Percentiles rank a stretch among this genome's conserved stretches.
These are phyloP conservation scores for Alloascoidea africana DNA, from an alignment of 805 yeast genomes.

Conservation along the genomic window DNA sequence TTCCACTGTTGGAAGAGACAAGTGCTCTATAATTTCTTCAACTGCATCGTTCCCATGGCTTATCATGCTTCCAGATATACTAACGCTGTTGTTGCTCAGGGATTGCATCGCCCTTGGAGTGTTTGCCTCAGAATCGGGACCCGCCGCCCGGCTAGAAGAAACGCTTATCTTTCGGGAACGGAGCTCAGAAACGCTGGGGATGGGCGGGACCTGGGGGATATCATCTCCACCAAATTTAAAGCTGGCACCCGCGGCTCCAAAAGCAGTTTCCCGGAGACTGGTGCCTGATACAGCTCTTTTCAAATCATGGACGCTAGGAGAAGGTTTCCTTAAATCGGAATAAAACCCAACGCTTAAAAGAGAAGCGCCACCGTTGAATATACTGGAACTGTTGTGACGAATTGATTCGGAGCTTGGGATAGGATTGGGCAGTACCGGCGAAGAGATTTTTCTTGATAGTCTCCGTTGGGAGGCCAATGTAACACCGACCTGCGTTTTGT, in stretches of 20 bases:
- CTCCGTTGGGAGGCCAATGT: too few species aligned
- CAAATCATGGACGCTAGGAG: slow-evolving; percentile 1
- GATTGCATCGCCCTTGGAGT: neutral
- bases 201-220: too few species aligned
- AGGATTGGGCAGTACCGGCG: neutral
- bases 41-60: neutral
- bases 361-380: neutral
- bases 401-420: neutral
- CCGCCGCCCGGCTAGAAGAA: neutral
- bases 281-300: neutral
- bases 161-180: neutral
- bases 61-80: neutral
- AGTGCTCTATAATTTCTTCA: neutral
- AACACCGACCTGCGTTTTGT: too few species aligned
- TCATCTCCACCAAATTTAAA: too few species aligned
- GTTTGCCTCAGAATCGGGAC: neutral
- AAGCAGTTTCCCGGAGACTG: neutral
- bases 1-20: neutral
- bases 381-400: neutral
- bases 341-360: too few species aligned
- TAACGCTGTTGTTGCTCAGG: neutral
- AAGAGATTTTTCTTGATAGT: neutral
- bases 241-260: neutral
- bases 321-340: neutral
- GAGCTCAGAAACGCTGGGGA: too few species aligned